Evolutionary conservation across 352 stramenopile genomes (phyloP).

Genomic region (Phytophthora citricola): DNA sequence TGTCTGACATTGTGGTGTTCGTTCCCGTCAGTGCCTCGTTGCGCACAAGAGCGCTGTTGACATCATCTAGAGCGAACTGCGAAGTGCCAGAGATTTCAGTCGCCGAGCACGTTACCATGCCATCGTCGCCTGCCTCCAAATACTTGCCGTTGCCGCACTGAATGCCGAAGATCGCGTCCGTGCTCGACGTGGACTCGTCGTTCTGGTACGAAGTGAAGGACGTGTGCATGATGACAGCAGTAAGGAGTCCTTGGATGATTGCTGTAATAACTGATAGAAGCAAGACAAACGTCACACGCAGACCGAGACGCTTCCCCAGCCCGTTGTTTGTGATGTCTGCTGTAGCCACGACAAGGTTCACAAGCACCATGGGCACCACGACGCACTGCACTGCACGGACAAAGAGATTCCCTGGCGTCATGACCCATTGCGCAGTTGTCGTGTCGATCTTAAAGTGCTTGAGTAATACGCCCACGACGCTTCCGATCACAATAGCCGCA

Average conservation of each 20-base stretch:
- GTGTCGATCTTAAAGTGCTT: slow-evolving; percentile 58
- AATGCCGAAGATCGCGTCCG: slow-evolving; percentile 70
- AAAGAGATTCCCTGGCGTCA: slow-evolving; percentile 76
- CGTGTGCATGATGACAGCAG: slow-evolving; percentile 55
- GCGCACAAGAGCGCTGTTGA: slow-evolving; percentile 60
- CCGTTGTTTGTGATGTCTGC: slow-evolving; percentile 69
- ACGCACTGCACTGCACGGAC: slow-evolving; percentile 80
- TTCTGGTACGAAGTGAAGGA: slow-evolving; percentile 45
- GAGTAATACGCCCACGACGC: slow-evolving; percentile 51
- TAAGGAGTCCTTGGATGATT: slow-evolving; percentile 62
- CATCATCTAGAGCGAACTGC: slow-evolving; percentile 64
- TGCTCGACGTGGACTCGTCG: slow-evolving; percentile 30
- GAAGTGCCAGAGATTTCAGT: slow-evolving; percentile 39
- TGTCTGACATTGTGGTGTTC: slow-evolving; percentile 59
- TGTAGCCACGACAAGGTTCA: slow-evolving; percentile 75
- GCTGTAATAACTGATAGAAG: slow-evolving; percentile 54
- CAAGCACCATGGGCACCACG: slow-evolving; percentile 81
- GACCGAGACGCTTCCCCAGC: slow-evolving; percentile 48
- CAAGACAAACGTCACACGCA: slow-evolving; percentile 55
- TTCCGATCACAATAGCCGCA: slow-evolving; percentile 51
- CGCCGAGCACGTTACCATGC: slow-evolving; percentile 68
- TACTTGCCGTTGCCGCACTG: slow-evolving; percentile 79
- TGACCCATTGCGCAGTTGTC: slow-evolving; percentile 65
- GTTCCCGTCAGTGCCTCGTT: slow-evolving; percentile 52
- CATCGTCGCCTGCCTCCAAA: slow-evolving; percentile 54